Evolutionary conservation across 352 stramenopile species (phyloP).

Genomic region (Peronospora farinosa): DNA sequence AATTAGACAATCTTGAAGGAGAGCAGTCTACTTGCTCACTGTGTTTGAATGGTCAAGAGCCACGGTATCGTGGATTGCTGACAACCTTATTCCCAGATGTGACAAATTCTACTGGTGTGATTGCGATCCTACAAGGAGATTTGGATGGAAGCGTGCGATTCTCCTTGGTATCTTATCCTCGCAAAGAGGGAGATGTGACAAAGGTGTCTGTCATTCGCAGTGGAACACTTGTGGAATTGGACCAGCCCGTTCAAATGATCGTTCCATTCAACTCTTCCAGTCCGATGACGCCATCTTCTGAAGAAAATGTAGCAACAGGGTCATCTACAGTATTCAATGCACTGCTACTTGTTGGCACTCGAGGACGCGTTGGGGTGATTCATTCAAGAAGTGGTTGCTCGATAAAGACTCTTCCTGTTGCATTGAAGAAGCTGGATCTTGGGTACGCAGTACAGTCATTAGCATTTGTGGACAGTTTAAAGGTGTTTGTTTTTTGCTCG

Average conservation of each 20-base stretch:
- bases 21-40: slow-evolving; percentile 52
- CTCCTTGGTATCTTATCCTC: slow-evolving; percentile 17
- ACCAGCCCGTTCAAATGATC: slow-evolving; percentile 32
- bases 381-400: not conserved
- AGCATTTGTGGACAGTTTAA: slow-evolving; percentile 23
- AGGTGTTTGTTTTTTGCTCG: slow-evolving; percentile 32
- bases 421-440: slow-evolving; percentile 16
- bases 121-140: slow-evolving; percentile 56
- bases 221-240: slow-evolving; percentile 22
- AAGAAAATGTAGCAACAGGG: not conserved
- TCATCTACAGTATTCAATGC: slow-evolving; percentile 7
- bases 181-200: not conserved
- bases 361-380: slow-evolving; percentile 16
- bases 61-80: slow-evolving; percentile 16
- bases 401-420: slow-evolving; percentile 6
- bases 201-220: slow-evolving; percentile 17
- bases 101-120: not conserved
- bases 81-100: slow-evolving; percentile 25
- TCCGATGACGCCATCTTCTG: not conserved
- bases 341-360: slow-evolving; percentile 21
- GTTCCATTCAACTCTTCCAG: slow-evolving; percentile 18
- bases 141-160: slow-evolving; percentile 45
- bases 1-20: slow-evolving; percentile 56
- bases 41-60: slow-evolving; percentile 16
- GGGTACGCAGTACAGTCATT: slow-evolving; percentile 22